These are phyloP conservation scores for Domatiomyces globalis DNA, from an alignment of 2,329 filamentous ascomycete species.

Conservation along the genomic window DNA sequence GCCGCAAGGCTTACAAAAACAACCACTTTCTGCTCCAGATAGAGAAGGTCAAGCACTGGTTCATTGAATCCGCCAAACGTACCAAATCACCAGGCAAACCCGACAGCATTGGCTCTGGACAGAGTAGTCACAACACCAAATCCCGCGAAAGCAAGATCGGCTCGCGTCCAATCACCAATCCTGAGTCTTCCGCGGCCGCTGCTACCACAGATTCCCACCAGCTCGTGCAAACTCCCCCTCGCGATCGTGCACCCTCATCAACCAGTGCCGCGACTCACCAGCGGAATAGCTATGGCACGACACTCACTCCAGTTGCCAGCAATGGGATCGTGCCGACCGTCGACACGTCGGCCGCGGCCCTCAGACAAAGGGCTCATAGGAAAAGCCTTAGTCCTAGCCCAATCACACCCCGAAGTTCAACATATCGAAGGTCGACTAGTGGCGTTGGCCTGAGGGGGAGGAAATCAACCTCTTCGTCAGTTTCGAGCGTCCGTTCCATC, in stretches of 20 bases:
- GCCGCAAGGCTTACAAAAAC: slow-evolving; percentile 16
- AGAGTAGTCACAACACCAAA: background rate
- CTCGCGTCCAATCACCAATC: background rate
- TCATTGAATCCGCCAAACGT: slow-evolving; percentile 52
- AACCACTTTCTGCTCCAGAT: slow-evolving; percentile 43
- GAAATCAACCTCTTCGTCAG: slow-evolving; percentile 89
- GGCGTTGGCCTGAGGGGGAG: slow-evolving; percentile 73
- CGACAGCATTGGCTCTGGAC: background rate
- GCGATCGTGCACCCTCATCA: background rate
- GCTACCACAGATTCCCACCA: background rate
- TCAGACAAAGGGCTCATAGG: slow-evolving; percentile 28
- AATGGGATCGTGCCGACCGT: background rate
- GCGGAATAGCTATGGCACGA: slow-evolving; percentile 10
- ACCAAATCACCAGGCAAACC: slow-evolving; percentile 37
- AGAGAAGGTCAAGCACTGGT: slow-evolving; percentile 56
- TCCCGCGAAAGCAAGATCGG: background rate
- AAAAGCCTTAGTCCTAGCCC: slow-evolving; percentile 78
- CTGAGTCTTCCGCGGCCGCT: background rate
- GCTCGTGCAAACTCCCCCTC: background rate
- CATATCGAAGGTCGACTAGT: slow-evolving; percentile 65
- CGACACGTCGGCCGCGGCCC: slow-evolving; percentile 3
- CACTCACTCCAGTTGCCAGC: slow-evolving; percentile 9
- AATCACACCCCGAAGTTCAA: slow-evolving; percentile 64
- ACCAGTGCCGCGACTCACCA: background rate
- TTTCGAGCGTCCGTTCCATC: slow-evolving; percentile 84